phyloP scores from a whole-genome alignment of 495 filamentous ascomycete species.

The Jackrogersella multiformis region DNA sequence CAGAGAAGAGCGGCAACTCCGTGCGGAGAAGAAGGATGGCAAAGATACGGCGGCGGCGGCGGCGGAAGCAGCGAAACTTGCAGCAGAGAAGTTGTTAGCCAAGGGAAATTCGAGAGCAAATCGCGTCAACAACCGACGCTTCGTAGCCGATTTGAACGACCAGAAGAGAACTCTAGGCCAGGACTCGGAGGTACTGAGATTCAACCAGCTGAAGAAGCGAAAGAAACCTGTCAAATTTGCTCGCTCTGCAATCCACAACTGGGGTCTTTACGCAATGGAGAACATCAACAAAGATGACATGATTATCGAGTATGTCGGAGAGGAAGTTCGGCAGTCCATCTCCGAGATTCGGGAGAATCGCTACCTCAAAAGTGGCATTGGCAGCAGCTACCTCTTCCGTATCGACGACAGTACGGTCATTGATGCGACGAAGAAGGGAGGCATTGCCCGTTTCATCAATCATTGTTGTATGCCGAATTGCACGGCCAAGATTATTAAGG shows the following conservation, averaged over 20 bases:
- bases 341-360: slow-evolving; percentile 90
- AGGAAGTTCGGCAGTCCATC: slow-evolving; percentile 95
- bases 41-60: slow-evolving; percentile 71
- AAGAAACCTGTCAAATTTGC: slow-evolving; percentile 99
- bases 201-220: slow-evolving; percentile 99
- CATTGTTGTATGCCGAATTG: slow-evolving; percentile 98
- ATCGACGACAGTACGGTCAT: slow-evolving; percentile 98
- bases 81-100: slow-evolving; percentile 78
- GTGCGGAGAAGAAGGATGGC: slow-evolving; percentile 71
- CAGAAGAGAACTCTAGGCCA: slow-evolving; percentile 88
- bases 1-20: slow-evolving; percentile 85
- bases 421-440: slow-evolving; percentile 97
- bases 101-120: slow-evolving; percentile 84
- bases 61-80: slow-evolving; percentile 75
- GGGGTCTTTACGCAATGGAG: slow-evolving; percentile 97
- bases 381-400: slow-evolving; percentile 96
- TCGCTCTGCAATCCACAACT: slow-evolving; percentile 97
- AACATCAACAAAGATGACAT: slow-evolving; percentile 98
- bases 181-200: slow-evolving; percentile 88
- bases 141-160: slow-evolving; percentile 92
- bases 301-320: slow-evolving; percentile 99
- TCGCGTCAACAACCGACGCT: slow-evolving; percentile 92
- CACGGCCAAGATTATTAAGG: slow-evolving; percentile 99
- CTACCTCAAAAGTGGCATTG: slow-evolving; percentile 96
- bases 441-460: slow-evolving; percentile 98